These are phyloP conservation scores for Paulownia fortunei DNA, from an alignment of 257 asterid species.

Conservation along the genomic window DNA sequence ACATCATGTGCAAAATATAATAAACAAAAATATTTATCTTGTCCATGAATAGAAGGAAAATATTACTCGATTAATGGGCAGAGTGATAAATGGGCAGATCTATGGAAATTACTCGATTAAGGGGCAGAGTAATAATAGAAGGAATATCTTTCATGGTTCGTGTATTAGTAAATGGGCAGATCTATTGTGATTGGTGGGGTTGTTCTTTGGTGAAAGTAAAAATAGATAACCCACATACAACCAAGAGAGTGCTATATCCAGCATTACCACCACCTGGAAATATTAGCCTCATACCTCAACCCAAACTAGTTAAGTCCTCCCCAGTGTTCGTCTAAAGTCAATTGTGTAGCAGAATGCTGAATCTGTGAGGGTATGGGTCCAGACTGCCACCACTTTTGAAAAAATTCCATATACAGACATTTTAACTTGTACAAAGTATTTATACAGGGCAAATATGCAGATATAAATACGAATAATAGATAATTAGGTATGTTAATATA, in stretches of 20 bases:
- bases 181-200: neutral
- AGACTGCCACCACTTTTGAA: neutral
- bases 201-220: neutral
- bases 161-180: neutral
- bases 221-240: neutral
- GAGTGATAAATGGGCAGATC: too few relatives aligned
- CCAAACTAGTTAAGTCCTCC: neutral
- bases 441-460: neutral
- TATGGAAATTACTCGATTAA: too few relatives aligned
- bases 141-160: neutral
- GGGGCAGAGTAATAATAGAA: too few relatives aligned
- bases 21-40: too few relatives aligned
- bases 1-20: too few relatives aligned
- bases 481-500: neutral
- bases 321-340: neutral
- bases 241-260: neutral
- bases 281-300: neutral
- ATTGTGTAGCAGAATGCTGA: neutral
- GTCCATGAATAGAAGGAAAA: too few relatives aligned
- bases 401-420: neutral
- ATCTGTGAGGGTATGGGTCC: neutral
- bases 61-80: too few relatives aligned
- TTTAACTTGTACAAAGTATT: neutral
- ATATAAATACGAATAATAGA: neutral
- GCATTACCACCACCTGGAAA: neutral